Evolutionary conservation across 2,329 filamentous ascomycete species (phyloP), one percentile per base, ranked within the genome.

Genomic region (Teratosphaeria zuluensis): DNA sequence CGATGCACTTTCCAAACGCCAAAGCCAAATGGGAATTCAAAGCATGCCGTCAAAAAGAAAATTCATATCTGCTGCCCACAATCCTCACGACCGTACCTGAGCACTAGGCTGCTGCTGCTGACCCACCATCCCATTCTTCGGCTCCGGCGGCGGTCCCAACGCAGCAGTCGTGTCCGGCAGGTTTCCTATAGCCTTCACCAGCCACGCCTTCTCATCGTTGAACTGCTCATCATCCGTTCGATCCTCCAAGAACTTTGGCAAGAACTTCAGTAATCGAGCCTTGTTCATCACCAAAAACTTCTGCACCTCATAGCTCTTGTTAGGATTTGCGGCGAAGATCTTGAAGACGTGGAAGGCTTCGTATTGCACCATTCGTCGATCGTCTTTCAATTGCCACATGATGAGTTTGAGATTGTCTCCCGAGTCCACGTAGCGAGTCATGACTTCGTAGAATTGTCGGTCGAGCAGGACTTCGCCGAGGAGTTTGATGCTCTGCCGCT

Each of bases 271-370:
- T 19, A 99, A 81, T 68, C 92, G 89, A 64, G 96, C 92, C 59
- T 92, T 85, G 72, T 99, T 99, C 83, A 96, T 96, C 66, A 97
- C 86, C 63, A 99, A 78, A 69, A 99, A 96, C 72, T 92, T 90
- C 72, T 96, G 91, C 54, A 99, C 94, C 35, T 92, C 90, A 61
- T 92, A 81, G n/a, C 90, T 95, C 77, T 99, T 99, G 78, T 97
- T 92, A 7, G 94, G 94, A 72, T 99, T 99, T 61, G 94, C 94
- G 57, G 97, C 94, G 75, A 99, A 99, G 62, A 99, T 92, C 83
- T 99, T 99, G 82, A 99, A 99, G 51, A 99, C 92, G 72, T 99
- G 94, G 73, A 99, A 99, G 7, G 92, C 94, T 74, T 99, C 94
- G 73, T 99, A 99, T 75, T 97, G 94, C 62, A 99, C 94, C 92